Base-by-base conservation (phyloP, 768 basidiomycete genomes). In the Naematelia aurantialba region DNA sequence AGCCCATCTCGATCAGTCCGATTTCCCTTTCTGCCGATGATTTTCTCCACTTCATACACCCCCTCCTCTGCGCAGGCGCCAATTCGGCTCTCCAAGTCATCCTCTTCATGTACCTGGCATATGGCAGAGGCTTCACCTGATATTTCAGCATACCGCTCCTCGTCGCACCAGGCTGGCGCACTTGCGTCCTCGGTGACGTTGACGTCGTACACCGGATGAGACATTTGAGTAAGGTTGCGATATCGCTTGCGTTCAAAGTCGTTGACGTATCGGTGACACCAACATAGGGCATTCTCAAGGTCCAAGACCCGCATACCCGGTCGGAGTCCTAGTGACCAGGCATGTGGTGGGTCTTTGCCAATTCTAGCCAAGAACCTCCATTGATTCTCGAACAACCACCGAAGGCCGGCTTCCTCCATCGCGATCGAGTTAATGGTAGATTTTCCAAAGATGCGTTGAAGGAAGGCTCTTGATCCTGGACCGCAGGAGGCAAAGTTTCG, bases 241-340 rank as follows among this genome's bases (percentile, higher is more conserved):
- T 89, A 93, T 27, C 91, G 86, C 77, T 89, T 88, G 54, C 89
- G 85, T 24, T 93, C 79, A 63, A 91, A 90, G 60, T 89, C 89
- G 74, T 92, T 88, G 59, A 97, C 62, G 57, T 65, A 69, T 5
- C 67, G 61, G 55, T 69, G 64, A 59, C 52, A 54, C 67, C 67
- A 69, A 34, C 67, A 69, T 27, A 69, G 42, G 3, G 67, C 54
- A 55, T 69, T 69, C 46, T 66, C 67, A 42, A 62, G 50, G 55
- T 66, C 65, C 27, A 69, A 47, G 5, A 63, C 64, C 29, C 64
- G 57, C 59, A 69, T 58, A 5, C 67, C 67, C 5, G 67, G 64
- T 57, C 61, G 49, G 21, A 65, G n/a, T 1, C 67, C 67, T 11
- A 56, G 21, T 26, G 45, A 29, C 45, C 45, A 58, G 14, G 64